Base-by-base conservation (phyloP, 345 rosid genomes). In the Euphorbia pulcherrima region DNA sequence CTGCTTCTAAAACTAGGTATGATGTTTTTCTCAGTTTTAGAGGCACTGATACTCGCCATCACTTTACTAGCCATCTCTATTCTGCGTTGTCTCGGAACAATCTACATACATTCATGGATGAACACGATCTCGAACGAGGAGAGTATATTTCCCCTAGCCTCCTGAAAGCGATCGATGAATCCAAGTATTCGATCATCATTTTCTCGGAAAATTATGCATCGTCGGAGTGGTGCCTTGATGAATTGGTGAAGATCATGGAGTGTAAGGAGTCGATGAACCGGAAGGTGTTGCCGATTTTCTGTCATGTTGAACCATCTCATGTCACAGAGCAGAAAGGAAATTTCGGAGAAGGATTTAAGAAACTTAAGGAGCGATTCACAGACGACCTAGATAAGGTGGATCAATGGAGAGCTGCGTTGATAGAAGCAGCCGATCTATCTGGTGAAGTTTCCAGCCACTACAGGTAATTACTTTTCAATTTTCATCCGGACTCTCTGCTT, bases 41-140 rank as follows among this genome's bases (percentile, higher is more conserved):
- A n/a, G n/a, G n/a, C n/a, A n/a, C n/a, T n/a, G n/a, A 61, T 17
- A 61, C 65, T 20, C 65, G 65, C 26, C 13, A 11, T 40, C 39
- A 40, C 24, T 61, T 61, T 40, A 61, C 8, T 39, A 61, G 65
- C 21, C 64, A 60, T 61, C 51, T 61, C 18, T 17, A 61, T 61
- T 17, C 65, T 61, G 50, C 65, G 39, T 39, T 61, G 5, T 11
- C 28, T 40, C 26, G 50, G 40, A 61, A 23, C 8, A 21, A 46
- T 8, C n/a, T 61, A 0, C 12, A 14, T 1, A 40, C 65, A 2
- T 61, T 61, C 50, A 21, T 61, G 26, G 65, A 61, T 21, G 50
- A 61, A 11, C 47, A 41, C 40, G 50, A 23, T 20, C n/a, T n/a
- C n/a, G n/a, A n/a, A n/a, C n/a, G n/a, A n/a, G n/a, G n/a, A n/a